Evolutionary conservation across 2,329 filamentous ascomycete species (phyloP).

Genomic region (Xylaria arbuscula): DNA sequence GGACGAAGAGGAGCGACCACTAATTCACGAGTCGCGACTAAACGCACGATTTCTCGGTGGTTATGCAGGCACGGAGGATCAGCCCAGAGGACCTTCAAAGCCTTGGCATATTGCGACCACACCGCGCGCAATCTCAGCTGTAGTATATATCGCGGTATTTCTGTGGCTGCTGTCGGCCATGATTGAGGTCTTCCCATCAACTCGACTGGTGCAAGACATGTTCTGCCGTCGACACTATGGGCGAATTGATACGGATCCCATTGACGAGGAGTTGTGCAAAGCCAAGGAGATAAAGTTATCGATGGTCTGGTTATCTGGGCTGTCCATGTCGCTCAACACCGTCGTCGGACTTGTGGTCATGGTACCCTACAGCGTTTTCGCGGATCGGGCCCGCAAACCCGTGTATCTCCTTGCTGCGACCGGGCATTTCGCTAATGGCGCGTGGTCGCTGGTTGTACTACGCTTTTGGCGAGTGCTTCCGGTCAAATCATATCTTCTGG

Average conservation of each 20-base stretch:
- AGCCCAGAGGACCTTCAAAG: not conserved
- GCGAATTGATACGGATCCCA: slow-evolving; percentile 11
- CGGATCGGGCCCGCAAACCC: slow-evolving; percentile 34
- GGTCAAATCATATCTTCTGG: not conserved
- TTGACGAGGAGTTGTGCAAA: slow-evolving; percentile 36
- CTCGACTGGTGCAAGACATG: slow-evolving; percentile 17
- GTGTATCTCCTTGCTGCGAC: not conserved
- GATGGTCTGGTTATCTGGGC: slow-evolving; percentile 33
- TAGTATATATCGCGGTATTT: slow-evolving; percentile 11
- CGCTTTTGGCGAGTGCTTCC: not conserved
- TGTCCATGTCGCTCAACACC: slow-evolving; percentile 25
- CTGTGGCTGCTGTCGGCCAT: slow-evolving; percentile 25
- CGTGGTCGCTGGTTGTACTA: not conserved
- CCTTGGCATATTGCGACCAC: slow-evolving; percentile 16
- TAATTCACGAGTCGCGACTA: slow-evolving; percentile 1
- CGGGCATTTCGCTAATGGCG: not conserved
- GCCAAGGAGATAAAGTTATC: slow-evolving; percentile 27
- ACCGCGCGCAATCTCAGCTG: slow-evolving; percentile 5
- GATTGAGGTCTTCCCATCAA: slow-evolving; percentile 6
- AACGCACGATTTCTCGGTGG: slow-evolving; percentile 12
- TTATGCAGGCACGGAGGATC: not conserved
- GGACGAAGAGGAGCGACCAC: slow-evolving; percentile 13
- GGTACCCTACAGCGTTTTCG: slow-evolving; percentile 37
- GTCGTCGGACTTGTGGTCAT: slow-evolving; percentile 34
- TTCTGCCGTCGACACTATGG: slow-evolving; percentile 19